phyloP scores from a whole-genome alignment of 805 yeast species.

The Vanderwaltozyma yarrowii region DNA sequence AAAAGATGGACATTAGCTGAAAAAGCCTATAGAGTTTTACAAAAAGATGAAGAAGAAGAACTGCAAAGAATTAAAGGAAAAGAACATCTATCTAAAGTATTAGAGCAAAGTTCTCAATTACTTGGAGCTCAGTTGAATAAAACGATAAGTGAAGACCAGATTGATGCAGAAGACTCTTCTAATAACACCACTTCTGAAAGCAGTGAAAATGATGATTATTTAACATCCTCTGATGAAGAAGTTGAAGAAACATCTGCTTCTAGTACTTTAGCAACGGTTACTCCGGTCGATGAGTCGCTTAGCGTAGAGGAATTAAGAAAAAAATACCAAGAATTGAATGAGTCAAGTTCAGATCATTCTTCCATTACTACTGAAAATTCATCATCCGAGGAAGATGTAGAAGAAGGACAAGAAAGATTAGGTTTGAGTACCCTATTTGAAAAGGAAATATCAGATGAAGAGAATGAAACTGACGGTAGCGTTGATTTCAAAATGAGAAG shows the following conservation, averaged over 20 bases:
- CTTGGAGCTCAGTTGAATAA: slow-evolving; percentile 71
- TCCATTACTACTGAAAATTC: slow-evolving; percentile 6
- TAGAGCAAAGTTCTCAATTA: slow-evolving; percentile 84
- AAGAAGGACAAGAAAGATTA: not conserved
- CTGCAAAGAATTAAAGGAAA: slow-evolving; percentile 72
- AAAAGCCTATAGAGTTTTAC: slow-evolving; percentile 64
- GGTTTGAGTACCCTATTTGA: slow-evolving; percentile 2
- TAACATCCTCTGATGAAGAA: slow-evolving; percentile 10
- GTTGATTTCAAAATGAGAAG: slow-evolving; percentile 16
- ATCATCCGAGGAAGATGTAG: slow-evolving; percentile 1
- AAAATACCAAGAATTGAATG: slow-evolving; percentile 31
- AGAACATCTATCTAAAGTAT: slow-evolving; percentile 75
- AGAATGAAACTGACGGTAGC: slow-evolving; percentile 28
- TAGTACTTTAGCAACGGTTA: slow-evolving; percentile 18
- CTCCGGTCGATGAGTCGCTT: slow-evolving; percentile 17
- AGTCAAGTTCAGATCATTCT: not conserved
- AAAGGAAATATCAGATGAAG: slow-evolving; percentile 11
- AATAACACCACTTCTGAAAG: not conserved
- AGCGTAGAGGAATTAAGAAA: slow-evolving; percentile 35
- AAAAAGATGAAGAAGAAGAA: slow-evolving; percentile 69
- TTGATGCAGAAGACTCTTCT: slow-evolving; percentile 5
- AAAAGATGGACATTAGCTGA: slow-evolving; percentile 87
- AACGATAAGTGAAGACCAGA: slow-evolving; percentile 4
- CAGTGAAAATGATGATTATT: slow-evolving; percentile 9
- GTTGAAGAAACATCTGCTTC: slow-evolving; percentile 9